Base-by-base conservation (phyloP, 2,329 filamentous ascomycete species). In the Triangularia setosa region DNA sequence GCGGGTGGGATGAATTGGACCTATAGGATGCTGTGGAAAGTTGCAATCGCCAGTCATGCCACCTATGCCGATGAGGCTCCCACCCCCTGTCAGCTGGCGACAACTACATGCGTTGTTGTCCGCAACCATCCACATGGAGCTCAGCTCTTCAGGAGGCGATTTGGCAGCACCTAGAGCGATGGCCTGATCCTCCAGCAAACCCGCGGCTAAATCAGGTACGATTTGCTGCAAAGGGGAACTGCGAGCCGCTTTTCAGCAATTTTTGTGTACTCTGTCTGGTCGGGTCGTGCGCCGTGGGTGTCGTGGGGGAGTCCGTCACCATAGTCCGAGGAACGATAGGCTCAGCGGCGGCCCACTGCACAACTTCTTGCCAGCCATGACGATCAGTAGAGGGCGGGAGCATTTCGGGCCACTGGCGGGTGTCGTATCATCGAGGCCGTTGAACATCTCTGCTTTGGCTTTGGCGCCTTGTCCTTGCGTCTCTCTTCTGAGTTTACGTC, bases 141-240 rank as follows among this genome's bases (percentile, higher is more conserved):
- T 23, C 24, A 16, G 21, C 52, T 52, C 21, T 57, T 12, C 25
- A 57, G 52, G n/a, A 21, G 28, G n/a, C 27, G n/a, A 54, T 18
- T 55, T 23, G 35, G 23, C 40, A 48, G 18, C 40, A 48, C 7
- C n/a, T 4, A 21, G 40, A 61, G 35, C 18, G 58, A 64, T 67
- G 65, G 60, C 66, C 67, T 66, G 63, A 67, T 68, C 35, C 23
- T 9, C 35, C 56, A 62, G 40, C 21, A 30, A 4, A 4, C 48
- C 61, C 60, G 65, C 69, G 69, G 69, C 69, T 69, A 70, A 69
- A 69, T 69, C 66, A 53, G 68, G 61, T 60, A 33, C 66, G 68
- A 69, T 68, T 68, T 65, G 65, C 59, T 63, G 60, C 52, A 56
- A 66, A 62, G 18, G 55, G 48, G 52, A 33, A 48, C 58, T 57